These are phyloP conservation scores for Hypoxylon sp. DNA, from an alignment of 2,329 filamentous ascomycete species.

Conservation along the genomic window DNA sequence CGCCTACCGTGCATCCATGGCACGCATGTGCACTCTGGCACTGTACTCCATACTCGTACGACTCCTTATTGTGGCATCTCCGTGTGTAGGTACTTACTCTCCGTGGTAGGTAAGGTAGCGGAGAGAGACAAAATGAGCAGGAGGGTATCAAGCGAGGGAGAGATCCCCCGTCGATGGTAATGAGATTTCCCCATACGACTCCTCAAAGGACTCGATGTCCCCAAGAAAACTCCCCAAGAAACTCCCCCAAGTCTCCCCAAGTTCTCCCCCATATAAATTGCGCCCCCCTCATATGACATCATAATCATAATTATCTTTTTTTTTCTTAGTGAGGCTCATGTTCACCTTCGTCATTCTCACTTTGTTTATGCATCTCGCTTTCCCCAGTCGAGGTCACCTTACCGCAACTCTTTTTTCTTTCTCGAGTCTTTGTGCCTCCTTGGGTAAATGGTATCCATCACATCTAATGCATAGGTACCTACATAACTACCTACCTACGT, in stretches of 20 bases:
- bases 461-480: not conserved
- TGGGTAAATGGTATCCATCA: slow-evolving; percentile 5
- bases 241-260: slow-evolving; percentile 17
- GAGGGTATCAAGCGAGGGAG: slow-evolving; percentile 33
- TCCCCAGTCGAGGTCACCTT: slow-evolving; percentile 9
- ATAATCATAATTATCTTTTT: slow-evolving; percentile 24
- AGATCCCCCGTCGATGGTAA: not conserved
- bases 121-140: slow-evolving; percentile 9
- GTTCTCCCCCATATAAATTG: slow-evolving; percentile 26
- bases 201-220: too few relatives aligned
- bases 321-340: slow-evolving; percentile 32
- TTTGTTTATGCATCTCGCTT: slow-evolving; percentile 24
- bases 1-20: too few relatives aligned
- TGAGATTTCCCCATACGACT: slow-evolving; percentile 18
- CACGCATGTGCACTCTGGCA: too few relatives aligned
- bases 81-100: too few relatives aligned
- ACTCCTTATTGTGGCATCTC: too few relatives aligned
- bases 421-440: slow-evolving; percentile 17
- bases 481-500: not conserved
- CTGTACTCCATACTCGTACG: too few relatives aligned
- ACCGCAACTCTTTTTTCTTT: not conserved
- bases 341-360: slow-evolving; percentile 32
- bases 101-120: too few relatives aligned
- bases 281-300: slow-evolving; percentile 40
- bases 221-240: too few relatives aligned